Conservation (phyloP, 1,284 basidiomycete genomes). For the Cystodermella granulosa region DNA sequence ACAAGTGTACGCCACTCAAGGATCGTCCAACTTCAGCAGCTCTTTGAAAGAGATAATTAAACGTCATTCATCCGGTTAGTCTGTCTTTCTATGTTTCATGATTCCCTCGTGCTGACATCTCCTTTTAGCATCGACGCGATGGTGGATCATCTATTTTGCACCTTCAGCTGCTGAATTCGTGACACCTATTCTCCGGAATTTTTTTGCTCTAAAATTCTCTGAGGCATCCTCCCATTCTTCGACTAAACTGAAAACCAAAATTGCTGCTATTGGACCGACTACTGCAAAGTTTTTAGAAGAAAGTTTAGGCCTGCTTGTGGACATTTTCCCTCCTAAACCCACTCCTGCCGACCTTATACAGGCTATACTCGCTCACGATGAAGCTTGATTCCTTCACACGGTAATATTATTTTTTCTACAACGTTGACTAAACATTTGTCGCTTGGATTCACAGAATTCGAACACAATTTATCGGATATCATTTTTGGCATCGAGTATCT, state of each 20-base stretch:
- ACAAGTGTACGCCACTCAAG: slow-evolving; percentile 64
- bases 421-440: no score
- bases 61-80: no score
- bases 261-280: slow-evolving; percentile 67
- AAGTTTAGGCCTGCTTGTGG: slow-evolving; percentile 45
- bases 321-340: slow-evolving; percentile 54
- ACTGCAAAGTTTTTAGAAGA: slow-evolving; percentile 52
- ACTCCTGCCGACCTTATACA: slow-evolving; percentile 47
- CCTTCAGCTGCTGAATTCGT: slow-evolving; percentile 64
- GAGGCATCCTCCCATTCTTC: background rate
- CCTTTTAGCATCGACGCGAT: slow-evolving; percentile 23
- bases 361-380: slow-evolving; percentile 11
- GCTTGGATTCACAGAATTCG: slow-evolving; percentile 5
- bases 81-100: no score
- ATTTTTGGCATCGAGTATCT: no score
- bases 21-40: slow-evolving; percentile 48
- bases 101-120: no score
- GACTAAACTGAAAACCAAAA: slow-evolving; percentile 7
- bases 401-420: no score
- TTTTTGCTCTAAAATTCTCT: slow-evolving; percentile 36
- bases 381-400: no score
- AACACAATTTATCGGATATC: no score
- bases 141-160: slow-evolving; percentile 74
- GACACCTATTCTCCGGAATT: slow-evolving; percentile 46
- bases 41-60: slow-evolving; percentile 43